A percentile compares a stretch with the other conserved stretches of the same genome.
Conservation (phyloP, 495 filamentous ascomycete genomes). For the Podospora comata region DNA sequence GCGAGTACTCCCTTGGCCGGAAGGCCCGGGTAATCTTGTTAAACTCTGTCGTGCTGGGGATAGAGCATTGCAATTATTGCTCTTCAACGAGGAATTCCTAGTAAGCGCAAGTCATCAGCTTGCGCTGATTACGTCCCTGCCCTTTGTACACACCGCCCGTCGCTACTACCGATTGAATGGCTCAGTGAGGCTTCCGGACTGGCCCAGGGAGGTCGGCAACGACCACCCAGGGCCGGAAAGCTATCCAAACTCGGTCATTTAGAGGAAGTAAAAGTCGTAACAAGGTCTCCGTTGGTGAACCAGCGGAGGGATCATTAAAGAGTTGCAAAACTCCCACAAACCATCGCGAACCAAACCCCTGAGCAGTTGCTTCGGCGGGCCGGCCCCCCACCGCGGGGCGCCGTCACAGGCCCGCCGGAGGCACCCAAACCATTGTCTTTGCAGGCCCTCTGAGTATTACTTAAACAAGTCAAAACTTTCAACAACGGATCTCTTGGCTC, state of each 20-base stretch:
- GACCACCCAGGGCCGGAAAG: slow-evolving; percentile 62
- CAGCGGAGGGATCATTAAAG: slow-evolving; percentile 67
- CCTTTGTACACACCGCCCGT: slow-evolving; percentile 71
- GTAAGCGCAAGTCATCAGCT: too few species aligned
- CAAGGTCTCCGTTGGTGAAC: slow-evolving; percentile 74
- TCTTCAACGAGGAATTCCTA: too few species aligned
- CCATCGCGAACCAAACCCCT: slow-evolving; percentile 29
- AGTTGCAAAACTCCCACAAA: slow-evolving; percentile 36
- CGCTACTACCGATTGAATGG: slow-evolving; percentile 73
- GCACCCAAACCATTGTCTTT: slow-evolving; percentile 29
- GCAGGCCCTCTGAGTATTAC: slow-evolving; percentile 37
- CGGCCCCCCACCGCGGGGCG: too few species aligned
- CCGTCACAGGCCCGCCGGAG: slow-evolving; percentile 23
- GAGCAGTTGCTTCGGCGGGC: slow-evolving; percentile 43
- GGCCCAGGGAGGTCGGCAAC: slow-evolving; percentile 63
- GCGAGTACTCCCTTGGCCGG: too few species aligned
- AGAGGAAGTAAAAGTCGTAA: slow-evolving; percentile 78
- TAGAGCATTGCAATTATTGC: too few species aligned
- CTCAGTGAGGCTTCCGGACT: slow-evolving; percentile 68
- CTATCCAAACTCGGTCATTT: slow-evolving; percentile 72
- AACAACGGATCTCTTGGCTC: slow-evolving; percentile 72
- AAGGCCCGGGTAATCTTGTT: too few species aligned
- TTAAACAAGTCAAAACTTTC: slow-evolving; percentile 59
- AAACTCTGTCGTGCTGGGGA: too few species aligned
- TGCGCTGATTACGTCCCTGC: too few species aligned